Conservation (phyloP, 495 filamentous ascomycete species). For the Jackrogersella minutella region DNA sequence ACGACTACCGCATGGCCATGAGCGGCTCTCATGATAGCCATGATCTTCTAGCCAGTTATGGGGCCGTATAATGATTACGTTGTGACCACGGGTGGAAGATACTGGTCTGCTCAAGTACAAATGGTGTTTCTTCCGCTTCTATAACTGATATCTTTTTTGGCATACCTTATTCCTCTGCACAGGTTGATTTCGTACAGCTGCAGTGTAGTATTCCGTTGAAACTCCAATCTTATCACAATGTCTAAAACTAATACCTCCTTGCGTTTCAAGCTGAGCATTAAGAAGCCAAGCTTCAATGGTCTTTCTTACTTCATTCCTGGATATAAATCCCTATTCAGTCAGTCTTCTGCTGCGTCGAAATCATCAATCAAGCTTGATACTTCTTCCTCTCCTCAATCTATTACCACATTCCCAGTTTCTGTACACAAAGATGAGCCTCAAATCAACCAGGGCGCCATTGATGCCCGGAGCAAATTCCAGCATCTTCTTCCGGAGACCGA, state of each 20-base stretch:
- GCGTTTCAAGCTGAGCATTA: constrained; percentile 3
- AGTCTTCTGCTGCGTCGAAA: background rate
- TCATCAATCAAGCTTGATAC: background rate
- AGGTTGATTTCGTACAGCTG: constrained; percentile 2
- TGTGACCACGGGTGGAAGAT: background rate
- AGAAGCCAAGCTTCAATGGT: background rate
- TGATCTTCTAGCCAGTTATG: background rate
- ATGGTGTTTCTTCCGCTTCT: background rate
- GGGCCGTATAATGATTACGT: too few species aligned
- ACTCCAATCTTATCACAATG: constrained; percentile 1
- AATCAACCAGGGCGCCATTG: background rate
- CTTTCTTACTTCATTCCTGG: constrained; percentile 3
- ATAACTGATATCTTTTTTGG: background rate
- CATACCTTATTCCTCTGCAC: background rate
- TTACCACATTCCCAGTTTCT: constrained; percentile 1
- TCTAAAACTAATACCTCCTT: constrained; percentile 7
- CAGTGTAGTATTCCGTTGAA: background rate
- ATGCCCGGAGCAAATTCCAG: constrained; percentile 3
- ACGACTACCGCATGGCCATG: background rate
- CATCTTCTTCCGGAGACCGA: constrained; percentile 1
- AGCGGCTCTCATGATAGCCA: background rate
- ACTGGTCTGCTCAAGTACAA: background rate
- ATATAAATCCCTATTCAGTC: background rate
- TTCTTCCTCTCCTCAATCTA: background rate
- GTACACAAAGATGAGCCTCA: constrained; percentile 1